phyloP scores from a whole-genome alignment of 345 rosid genomes.

The Eutrema japonicum region DNA sequence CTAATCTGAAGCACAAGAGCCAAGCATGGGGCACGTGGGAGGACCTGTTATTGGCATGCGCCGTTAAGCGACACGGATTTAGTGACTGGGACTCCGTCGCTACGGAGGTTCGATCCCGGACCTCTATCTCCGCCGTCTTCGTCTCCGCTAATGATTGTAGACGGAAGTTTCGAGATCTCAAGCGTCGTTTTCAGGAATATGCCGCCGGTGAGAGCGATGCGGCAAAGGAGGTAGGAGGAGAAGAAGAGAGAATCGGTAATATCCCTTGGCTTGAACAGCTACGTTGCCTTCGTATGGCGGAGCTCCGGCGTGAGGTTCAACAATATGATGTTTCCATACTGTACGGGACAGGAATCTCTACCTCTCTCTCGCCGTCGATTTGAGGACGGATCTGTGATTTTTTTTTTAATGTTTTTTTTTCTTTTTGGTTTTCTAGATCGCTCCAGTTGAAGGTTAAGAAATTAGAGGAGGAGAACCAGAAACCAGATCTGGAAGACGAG shows the following conservation, averaged over 20 bases:
- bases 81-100: conserved; percentile 78
- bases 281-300: conserved; percentile 70
- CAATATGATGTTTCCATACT: conserved; percentile 71
- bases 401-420: neutral
- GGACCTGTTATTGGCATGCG: conserved; percentile 75
- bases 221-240: neutral
- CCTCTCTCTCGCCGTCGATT: neutral
- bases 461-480: conserved; percentile 39
- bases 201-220: neutral
- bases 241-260: conserved; percentile 8
- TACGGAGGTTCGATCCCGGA: conserved; percentile 65
- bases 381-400: conserved; percentile 35
- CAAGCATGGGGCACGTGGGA: conserved; percentile 77
- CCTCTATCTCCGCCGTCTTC: conserved; percentile 50
- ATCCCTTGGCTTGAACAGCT: conserved; percentile 75
- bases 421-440: conserved; percentile 42
- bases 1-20: neutral
- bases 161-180: conserved; percentile 68
- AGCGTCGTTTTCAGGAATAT: conserved; percentile 53
- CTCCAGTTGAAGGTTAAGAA: conserved; percentile 46
- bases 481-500: conserved; percentile 46
- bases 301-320: conserved; percentile 71
- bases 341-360: conserved; percentile 42
- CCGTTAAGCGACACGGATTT: conserved; percentile 83
- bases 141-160: conserved; percentile 56